Base-by-base conservation (phyloP, 129 eudicot genomes). In the Flaveria ramosissima region DNA sequence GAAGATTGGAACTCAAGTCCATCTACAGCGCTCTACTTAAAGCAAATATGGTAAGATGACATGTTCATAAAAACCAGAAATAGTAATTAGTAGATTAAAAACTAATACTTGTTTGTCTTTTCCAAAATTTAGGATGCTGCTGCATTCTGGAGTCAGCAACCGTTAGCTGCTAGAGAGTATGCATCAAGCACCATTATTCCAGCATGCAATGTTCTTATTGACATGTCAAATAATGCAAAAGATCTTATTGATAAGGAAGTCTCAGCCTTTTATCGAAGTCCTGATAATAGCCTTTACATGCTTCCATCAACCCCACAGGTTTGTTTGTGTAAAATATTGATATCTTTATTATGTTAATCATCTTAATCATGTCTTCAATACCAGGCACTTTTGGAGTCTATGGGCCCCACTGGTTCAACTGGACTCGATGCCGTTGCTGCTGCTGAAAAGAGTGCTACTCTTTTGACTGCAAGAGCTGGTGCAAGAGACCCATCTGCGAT, bases 271-370 rank as follows among this genome's bases (percentile, higher is more conserved):
- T 85, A 83, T 82, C 95, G 86, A 86, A 88, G 91, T 81, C 99
- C 97, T n/a, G 99, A 95, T 59, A 95, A 89, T 81, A 95, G 89
- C 83, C 86, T 95, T 48, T 95, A 95, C 90, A 95, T 92, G 99
- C 97, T 95, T 86, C 99, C 99, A 20, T 84, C 97, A 80, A 95
- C 94, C 68, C 96, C 94, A n/a, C 97, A 95, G 98, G 98, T 93
- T 19, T 43, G 82, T 70, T 68, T 67, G n/a, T 55, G 65, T 42
- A 24, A 30, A 48, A 27, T 21, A 48, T 19, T 42, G 24, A 3
- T n/a, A 30, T 66, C 19, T 48, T 53, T 59, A 10, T 65, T 9
- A 36, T 70, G 17, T 48, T 26, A 12, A 10, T 12, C 13, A 3
- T 68, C 56, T 9, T 24, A 42, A 41, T 53, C 57, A 16, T 36